A percentile compares a stretch with the other conserved stretches of the same genome.
These are phyloP conservation scores for Afroboletus lepidellus DNA, from an alignment of 1,284 basidiomycete genomes.

Conservation along the genomic window DNA sequence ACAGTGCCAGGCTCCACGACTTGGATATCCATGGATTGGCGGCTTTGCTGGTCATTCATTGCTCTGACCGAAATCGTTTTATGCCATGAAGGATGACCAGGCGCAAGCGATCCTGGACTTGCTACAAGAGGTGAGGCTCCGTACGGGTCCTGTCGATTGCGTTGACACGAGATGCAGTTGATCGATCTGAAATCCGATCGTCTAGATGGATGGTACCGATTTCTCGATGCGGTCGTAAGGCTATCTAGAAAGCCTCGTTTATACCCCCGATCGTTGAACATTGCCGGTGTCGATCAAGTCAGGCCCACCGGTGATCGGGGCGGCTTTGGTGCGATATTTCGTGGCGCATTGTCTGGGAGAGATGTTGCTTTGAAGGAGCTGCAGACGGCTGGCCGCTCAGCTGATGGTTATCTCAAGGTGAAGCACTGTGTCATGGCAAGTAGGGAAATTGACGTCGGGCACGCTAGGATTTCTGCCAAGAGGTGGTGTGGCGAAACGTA, in stretches of 20 bases:
- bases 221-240: slow-evolving; percentile 30
- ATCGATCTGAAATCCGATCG: slow-evolving; percentile 24
- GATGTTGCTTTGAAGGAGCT: slow-evolving; percentile 28
- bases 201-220: slow-evolving; percentile 30
- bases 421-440: background rate
- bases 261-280: slow-evolving; percentile 25
- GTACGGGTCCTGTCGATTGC: background rate
- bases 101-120: slow-evolving; percentile 30
- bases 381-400: slow-evolving; percentile 9
- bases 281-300: slow-evolving; percentile 20
- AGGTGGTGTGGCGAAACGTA: slow-evolving; percentile 32
- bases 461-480: slow-evolving; percentile 27
- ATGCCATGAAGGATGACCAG: slow-evolving; percentile 16
- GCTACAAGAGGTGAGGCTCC: slow-evolving; percentile 23
- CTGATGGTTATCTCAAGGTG: slow-evolving; percentile 22
- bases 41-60: slow-evolving; percentile 24
- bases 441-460: slow-evolving; percentile 1
- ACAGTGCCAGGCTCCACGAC: slow-evolving; percentile 14
- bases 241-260: slow-evolving; percentile 27
- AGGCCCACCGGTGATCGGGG: slow-evolving; percentile 15
- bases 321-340: slow-evolving; percentile 28
- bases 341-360: slow-evolving; percentile 23
- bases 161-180: slow-evolving; percentile 16
- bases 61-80: slow-evolving; percentile 25
- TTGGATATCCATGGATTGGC: slow-evolving; percentile 28